Conservation (phyloP, 345 rosid species). For the Ceriops decandra region DNA sequence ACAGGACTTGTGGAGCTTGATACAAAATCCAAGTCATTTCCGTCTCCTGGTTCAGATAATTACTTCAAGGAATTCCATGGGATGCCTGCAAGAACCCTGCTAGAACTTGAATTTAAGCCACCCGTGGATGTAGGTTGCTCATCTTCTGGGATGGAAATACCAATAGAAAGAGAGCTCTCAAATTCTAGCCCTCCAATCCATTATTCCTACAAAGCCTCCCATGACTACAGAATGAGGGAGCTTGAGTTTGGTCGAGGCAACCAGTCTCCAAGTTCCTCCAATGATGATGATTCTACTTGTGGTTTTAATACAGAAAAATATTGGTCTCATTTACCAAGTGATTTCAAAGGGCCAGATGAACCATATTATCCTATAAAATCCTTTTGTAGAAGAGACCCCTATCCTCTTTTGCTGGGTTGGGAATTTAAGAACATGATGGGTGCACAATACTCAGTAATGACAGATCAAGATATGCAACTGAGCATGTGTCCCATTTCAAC, state of each 20-base stretch:
- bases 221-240: constrained; percentile 33
- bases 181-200: constrained; percentile 29
- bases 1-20: constrained; percentile 21
- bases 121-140: constrained; percentile 27
- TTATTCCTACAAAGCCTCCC: constrained; percentile 21
- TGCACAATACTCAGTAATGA: constrained; percentile 31
- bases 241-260: constrained; percentile 16
- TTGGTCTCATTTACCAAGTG: constrained; percentile 27
- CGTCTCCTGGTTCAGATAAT: constrained; percentile 30
- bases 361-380: constrained; percentile 9
- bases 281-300: constrained; percentile 20
- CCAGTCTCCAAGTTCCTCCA: constrained; percentile 21
- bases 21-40: constrained; percentile 24
- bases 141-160: constrained; percentile 31
- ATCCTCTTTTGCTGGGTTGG: constrained; percentile 44
- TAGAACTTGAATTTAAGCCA: constrained; percentile 31
- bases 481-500: constrained; percentile 27
- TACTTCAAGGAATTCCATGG: constrained; percentile 21
- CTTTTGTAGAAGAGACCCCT: constrained; percentile 19
- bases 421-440: constrained; percentile 27
- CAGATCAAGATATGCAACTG: constrained; percentile 27
- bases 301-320: constrained; percentile 25
- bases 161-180: constrained; percentile 22
- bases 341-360: constrained; percentile 25
- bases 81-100: constrained; percentile 26